phyloP scores from a whole-genome alignment of 805 yeast genomes.

The Komagataella populi region DNA sequence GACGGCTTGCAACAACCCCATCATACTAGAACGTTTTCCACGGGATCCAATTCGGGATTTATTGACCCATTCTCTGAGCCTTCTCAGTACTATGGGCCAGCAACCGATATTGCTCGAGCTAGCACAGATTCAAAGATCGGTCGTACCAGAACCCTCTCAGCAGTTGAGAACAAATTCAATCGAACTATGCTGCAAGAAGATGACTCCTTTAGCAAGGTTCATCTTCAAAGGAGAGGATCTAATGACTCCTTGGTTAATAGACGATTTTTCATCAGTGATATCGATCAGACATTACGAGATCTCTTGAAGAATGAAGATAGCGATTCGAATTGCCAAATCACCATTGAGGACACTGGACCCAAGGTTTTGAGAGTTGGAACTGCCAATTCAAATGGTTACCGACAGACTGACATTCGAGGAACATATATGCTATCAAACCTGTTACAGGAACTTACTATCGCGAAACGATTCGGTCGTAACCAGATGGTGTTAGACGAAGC shows the following conservation, averaged over 20 bases:
- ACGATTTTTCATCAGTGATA: slow-evolving; percentile 58
- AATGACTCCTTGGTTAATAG: slow-evolving; percentile 30
- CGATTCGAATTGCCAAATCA: slow-evolving; percentile 71
- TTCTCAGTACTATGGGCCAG: slow-evolving; percentile 57
- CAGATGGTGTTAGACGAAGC: slow-evolving; percentile 74
- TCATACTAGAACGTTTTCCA: background rate
- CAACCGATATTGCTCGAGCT: slow-evolving; percentile 37
- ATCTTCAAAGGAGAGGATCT: slow-evolving; percentile 33
- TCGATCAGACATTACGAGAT: slow-evolving; percentile 57
- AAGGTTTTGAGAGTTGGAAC: slow-evolving; percentile 73
- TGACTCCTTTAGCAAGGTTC: slow-evolving; percentile 4
- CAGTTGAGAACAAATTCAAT: slow-evolving; percentile 8
- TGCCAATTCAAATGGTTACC: slow-evolving; percentile 72
- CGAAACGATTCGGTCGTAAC: slow-evolving; percentile 65
- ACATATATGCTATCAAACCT: slow-evolving; percentile 82
- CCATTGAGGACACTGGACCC: slow-evolving; percentile 77
- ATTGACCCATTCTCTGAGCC: slow-evolving; percentile 56
- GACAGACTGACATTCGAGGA: slow-evolving; percentile 63
- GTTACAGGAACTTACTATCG: slow-evolving; percentile 80
- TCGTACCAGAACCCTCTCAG: slow-evolving; percentile 40
- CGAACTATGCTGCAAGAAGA: slow-evolving; percentile 1
- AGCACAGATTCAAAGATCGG: slow-evolving; percentile 26
- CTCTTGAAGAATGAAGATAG: slow-evolving; percentile 72
- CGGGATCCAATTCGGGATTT: background rate
- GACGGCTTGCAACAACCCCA: background rate